Percentiles rank a stretch among this genome's conserved stretches.
Evolutionary conservation across 2,329 filamentous ascomycete genomes (phyloP).

Genomic region (Paraphoma chrysanthemicola): DNA sequence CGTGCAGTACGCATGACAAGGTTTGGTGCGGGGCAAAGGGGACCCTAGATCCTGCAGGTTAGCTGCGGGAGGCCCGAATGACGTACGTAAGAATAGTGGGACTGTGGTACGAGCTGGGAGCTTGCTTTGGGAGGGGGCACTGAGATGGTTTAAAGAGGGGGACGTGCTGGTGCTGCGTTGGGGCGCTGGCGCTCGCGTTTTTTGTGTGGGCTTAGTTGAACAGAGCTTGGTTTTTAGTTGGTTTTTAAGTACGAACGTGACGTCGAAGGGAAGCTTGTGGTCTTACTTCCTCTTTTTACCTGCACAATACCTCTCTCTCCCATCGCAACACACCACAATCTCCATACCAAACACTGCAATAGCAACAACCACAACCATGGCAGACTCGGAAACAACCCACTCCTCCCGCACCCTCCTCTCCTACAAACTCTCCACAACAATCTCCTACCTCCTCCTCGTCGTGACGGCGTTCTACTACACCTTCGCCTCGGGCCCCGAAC

Average conservation of each 20-base stretch:
- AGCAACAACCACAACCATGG: slow-evolving; percentile 6
- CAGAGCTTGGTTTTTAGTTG: too few relatives aligned
- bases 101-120: neutral
- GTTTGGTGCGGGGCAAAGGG: slow-evolving; percentile 10
- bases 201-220: too few relatives aligned
- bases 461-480: slow-evolving; percentile 78
- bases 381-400: slow-evolving; percentile 7
- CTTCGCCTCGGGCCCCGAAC: slow-evolving; percentile 68
- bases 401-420: slow-evolving; percentile 66
- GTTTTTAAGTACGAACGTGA: too few relatives aligned
- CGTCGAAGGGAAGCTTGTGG: too few relatives aligned
- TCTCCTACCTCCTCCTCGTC: slow-evolving; percentile 78
- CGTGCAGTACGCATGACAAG: slow-evolving; percentile 7
- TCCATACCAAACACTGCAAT: neutral
- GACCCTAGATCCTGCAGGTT: slow-evolving; percentile 3
- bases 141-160: neutral
- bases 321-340: neutral
- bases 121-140: neutral
- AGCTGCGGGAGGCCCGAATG: neutral
- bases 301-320: neutral
- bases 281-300: neutral
- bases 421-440: slow-evolving; percentile 77
- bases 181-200: neutral
- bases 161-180: neutral
- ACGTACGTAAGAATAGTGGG: slow-evolving; percentile 1